These are phyloP conservation scores for Ulota crispa DNA, from an alignment of 225 moss, liverwort and hornwort genomes.

Conservation along the genomic window DNA sequence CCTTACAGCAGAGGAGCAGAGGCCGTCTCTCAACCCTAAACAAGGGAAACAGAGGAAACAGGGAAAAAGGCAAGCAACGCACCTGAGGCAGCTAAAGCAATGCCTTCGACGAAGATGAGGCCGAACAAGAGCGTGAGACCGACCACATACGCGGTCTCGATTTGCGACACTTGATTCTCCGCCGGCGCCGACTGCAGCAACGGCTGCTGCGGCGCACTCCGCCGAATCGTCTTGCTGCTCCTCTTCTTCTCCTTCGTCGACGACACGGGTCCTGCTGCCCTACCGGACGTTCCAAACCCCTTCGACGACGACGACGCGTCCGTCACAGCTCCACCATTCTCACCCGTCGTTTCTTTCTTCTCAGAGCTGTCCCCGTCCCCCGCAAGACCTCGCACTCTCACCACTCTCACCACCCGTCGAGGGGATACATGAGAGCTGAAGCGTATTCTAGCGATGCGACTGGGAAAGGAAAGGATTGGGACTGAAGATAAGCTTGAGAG, in stretches of 20 bases:
- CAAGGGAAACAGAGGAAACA: neutral
- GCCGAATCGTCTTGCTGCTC: constrained; percentile 41
- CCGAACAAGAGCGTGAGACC: constrained; percentile 39
- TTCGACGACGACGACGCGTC: constrained; percentile 29
- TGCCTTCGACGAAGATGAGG: constrained; percentile 59
- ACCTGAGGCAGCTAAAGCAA: constrained; percentile 64
- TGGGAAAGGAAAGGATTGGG: neutral
- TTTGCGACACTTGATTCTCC: constrained; percentile 49
- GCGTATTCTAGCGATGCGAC: neutral
- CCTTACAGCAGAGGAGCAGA: neutral
- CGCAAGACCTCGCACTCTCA: constrained; percentile 34
- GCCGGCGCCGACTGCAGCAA: constrained; percentile 43
- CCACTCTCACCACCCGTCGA: neutral
- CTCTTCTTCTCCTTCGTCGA: constrained; percentile 46
- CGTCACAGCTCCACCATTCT: constrained; percentile 36
- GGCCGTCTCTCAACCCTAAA: neutral
- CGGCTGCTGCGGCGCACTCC: constrained; percentile 53
- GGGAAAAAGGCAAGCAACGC: neutral
- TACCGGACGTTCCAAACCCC: constrained; percentile 44
- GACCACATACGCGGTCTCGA: constrained; percentile 55
- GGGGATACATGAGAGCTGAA: neutral
- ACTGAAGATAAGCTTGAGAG: constrained; percentile 23
- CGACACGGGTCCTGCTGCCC: constrained; percentile 29
- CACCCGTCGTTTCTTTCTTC: constrained; percentile 23
- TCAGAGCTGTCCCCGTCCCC: constrained; percentile 22